A percentile compares a stretch with the other conserved stretches of the same genome.
Conservation (phyloP, 2,329 filamentous ascomycete genomes). For the Fusarium buxicola region DNA sequence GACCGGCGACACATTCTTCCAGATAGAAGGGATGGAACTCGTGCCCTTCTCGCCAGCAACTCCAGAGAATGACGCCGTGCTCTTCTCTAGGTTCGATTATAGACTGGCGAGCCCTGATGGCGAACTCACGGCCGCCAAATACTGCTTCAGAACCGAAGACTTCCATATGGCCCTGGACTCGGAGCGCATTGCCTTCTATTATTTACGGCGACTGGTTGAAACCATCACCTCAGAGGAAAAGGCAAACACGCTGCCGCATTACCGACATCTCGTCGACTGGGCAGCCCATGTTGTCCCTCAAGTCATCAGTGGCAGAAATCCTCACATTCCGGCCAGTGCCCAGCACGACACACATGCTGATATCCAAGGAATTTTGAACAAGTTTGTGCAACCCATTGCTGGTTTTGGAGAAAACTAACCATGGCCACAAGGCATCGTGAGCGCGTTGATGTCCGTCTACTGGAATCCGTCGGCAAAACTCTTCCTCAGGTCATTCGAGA, state of each 20-base stretch:
- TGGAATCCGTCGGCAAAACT: slow-evolving; percentile 3
- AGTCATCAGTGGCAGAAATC: too few species aligned
- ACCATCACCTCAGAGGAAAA: not conserved
- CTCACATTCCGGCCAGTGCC: too few species aligned
- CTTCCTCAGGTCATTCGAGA: not conserved
- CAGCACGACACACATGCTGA: not conserved
- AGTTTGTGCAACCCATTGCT: too few species aligned
- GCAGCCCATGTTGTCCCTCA: not conserved
- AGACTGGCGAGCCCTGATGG: slow-evolving; percentile 1
- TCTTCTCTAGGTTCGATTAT: slow-evolving; percentile 11
- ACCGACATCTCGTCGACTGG: not conserved
- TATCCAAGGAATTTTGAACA: not conserved
- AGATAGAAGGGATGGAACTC: slow-evolving; percentile 5
- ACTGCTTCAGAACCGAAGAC: not conserved
- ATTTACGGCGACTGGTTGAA: not conserved
- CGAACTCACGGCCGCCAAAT: not conserved
- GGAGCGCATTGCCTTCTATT: slow-evolving; percentile 13
- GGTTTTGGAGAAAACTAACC: too few species aligned
- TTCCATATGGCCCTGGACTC: not conserved
- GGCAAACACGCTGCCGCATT: not conserved
- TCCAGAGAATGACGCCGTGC: not conserved
- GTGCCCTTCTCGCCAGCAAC: not conserved
- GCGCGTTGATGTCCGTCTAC: not conserved
- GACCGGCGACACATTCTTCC: not conserved
- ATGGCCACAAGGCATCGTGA: not conserved